Evolutionary conservation across 441 rosid species (phyloP).

Genomic region (Metrosideros polymorpha): DNA sequence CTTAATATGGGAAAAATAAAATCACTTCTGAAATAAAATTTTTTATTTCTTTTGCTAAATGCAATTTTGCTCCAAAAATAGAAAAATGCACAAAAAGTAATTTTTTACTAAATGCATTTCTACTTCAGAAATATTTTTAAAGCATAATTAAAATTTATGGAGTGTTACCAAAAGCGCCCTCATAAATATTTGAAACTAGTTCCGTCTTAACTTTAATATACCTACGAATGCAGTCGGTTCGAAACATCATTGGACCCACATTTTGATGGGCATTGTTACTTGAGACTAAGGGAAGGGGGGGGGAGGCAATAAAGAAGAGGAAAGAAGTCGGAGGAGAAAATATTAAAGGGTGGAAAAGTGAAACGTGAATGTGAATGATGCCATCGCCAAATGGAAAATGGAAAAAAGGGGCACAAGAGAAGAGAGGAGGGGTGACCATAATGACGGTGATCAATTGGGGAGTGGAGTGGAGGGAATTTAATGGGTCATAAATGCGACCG

Average conservation of each 20-base stretch:
- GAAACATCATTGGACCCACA: background rate
- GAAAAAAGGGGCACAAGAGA: background rate
- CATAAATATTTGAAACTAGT: too few species aligned
- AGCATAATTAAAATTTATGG: too few species aligned
- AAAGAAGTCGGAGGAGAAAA: background rate
- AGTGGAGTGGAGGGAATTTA: background rate
- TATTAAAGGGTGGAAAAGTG: background rate
- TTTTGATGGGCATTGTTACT: background rate
- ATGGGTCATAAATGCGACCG: background rate
- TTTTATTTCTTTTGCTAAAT: too few species aligned
- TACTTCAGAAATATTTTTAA: too few species aligned
- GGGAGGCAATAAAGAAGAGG: background rate
- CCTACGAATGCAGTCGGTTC: too few species aligned
- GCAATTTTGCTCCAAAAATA: too few species aligned
- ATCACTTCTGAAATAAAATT: too few species aligned
- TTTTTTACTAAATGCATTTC: too few species aligned
- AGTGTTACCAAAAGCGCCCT: too few species aligned
- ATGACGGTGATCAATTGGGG: background rate
- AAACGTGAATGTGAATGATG: background rate
- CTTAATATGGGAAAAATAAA: too few species aligned
- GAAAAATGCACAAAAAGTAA: too few species aligned
- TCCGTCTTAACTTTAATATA: too few species aligned
- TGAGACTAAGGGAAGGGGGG: background rate
- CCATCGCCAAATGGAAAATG: background rate
- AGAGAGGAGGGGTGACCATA: background rate